These are phyloP conservation scores for Coprinopsis sp. DNA, from an alignment of 768 basidiomycete genomes.

Conservation along the genomic window DNA sequence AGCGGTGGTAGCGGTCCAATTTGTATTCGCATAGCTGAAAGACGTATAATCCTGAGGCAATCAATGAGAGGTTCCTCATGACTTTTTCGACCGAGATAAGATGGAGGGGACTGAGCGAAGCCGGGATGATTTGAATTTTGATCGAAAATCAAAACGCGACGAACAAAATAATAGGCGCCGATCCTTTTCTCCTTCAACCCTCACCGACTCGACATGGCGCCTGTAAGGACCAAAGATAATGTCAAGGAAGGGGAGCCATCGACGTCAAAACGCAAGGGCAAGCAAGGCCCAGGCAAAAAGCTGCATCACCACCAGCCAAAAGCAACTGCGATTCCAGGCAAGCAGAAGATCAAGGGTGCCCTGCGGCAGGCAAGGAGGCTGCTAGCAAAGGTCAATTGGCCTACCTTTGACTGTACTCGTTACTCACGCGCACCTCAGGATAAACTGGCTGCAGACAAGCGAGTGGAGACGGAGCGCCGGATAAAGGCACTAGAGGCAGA, in stretches of 20 bases:
- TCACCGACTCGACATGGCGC: slow-evolving; percentile 18
- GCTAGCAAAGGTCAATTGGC: slow-evolving; percentile 71
- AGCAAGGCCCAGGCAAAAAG: slow-evolving; percentile 18
- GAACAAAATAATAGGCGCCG: neutral
- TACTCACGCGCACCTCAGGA: slow-evolving; percentile 40
- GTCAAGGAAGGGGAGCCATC: slow-evolving; percentile 21
- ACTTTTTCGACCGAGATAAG: slow-evolving; percentile 4
- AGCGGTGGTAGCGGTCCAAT: slow-evolving; percentile 43
- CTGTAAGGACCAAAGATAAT: slow-evolving; percentile 19
- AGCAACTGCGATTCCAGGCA: slow-evolving; percentile 49
- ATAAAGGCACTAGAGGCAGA: slow-evolving; percentile 72
- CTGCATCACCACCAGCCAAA: slow-evolving; percentile 22
- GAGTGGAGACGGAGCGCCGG: slow-evolving; percentile 77
- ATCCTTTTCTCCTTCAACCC: neutral
- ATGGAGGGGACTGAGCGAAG: slow-evolving; percentile 3
- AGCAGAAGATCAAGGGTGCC: slow-evolving; percentile 82
- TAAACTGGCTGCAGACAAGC: slow-evolving; percentile 77
- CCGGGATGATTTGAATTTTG: neutral
- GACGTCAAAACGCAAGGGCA: slow-evolving; percentile 17
- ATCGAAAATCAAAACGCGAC: neutral
- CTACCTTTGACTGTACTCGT: neutral
- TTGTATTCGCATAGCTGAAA: slow-evolving; percentile 25
- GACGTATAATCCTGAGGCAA: slow-evolving; percentile 21
- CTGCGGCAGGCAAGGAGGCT: slow-evolving; percentile 80
- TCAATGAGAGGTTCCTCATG: slow-evolving; percentile 58